Percentiles rank a stretch among this genome's conserved stretches.
Conservation (phyloP, 805 yeast species). For the Nakazawaea siamensis region DNA sequence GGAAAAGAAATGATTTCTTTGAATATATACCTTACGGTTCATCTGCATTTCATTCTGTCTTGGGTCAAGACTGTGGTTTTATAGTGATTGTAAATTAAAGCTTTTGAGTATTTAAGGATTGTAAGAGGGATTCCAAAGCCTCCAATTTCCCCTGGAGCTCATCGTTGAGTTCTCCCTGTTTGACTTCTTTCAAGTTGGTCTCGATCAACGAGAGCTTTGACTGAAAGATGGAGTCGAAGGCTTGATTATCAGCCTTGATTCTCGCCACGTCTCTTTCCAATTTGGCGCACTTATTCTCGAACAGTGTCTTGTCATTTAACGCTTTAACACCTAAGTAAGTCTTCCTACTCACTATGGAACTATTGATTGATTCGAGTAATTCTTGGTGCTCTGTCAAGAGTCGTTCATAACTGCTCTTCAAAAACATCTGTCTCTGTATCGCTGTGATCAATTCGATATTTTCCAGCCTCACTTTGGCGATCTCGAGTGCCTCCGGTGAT, state of each 20-base stretch:
- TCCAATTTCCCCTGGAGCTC: too few relatives aligned
- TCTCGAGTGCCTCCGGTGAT: too few relatives aligned
- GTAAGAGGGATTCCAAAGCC: too few relatives aligned
- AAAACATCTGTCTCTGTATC: slow-evolving; percentile 7
- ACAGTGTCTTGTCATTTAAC: not conserved
- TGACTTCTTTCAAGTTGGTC: not conserved
- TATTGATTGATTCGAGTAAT: slow-evolving; percentile 8
- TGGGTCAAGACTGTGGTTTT: too few relatives aligned
- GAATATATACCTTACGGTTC: too few relatives aligned
- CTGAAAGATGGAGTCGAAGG: not conserved
- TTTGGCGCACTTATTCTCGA: not conserved
- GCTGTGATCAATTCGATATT: slow-evolving; percentile 1
- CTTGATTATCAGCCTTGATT: slow-evolving; percentile 1
- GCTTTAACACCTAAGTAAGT: slow-evolving; percentile 1
- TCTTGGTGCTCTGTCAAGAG: slow-evolving; percentile 7
- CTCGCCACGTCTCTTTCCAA: not conserved
- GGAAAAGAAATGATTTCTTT: slow-evolving; percentile 13
- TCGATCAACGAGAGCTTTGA: not conserved
- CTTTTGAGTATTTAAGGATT: too few relatives aligned
- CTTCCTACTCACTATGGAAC: slow-evolving; percentile 6
- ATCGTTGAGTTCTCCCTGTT: not conserved
- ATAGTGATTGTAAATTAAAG: too few relatives aligned
- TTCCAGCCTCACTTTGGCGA: slow-evolving; percentile 1
- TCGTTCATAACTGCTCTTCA: slow-evolving; percentile 3
- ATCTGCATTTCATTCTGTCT: too few relatives aligned